phyloP scores from a whole-genome alignment of 1,139 yeast genomes.

The Arxiozyma slooffiae region DNA sequence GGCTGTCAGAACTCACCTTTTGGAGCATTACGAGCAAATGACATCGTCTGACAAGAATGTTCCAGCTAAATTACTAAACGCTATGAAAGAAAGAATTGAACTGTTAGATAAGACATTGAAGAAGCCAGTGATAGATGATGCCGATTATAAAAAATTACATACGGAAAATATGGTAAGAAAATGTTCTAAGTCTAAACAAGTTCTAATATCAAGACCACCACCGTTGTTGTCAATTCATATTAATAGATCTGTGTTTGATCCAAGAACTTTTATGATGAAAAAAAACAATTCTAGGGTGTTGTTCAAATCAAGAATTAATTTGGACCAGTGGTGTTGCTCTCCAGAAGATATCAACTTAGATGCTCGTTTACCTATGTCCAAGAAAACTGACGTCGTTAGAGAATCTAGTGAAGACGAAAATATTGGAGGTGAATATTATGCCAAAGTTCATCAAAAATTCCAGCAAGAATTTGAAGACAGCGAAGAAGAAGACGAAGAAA shows the following conservation, averaged over 20 bases:
- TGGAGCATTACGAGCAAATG: constrained; percentile 34
- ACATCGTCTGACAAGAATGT: constrained; percentile 22
- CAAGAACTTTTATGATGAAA: constrained; percentile 68
- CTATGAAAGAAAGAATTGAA: constrained; percentile 43
- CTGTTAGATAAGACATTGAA: constrained; percentile 49
- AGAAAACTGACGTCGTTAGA: constrained; percentile 35
- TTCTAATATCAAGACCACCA: constrained; percentile 71
- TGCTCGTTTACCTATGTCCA: constrained; percentile 66
- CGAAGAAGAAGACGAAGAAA: constrained; percentile 26
- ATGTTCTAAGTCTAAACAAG: constrained; percentile 75
- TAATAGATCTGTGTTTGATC: constrained; percentile 86
- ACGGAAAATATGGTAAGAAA: constrained; percentile 68
- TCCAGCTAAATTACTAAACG: constrained; percentile 35
- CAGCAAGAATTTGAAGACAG: constrained; percentile 29
- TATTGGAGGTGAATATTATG: constrained; percentile 26
- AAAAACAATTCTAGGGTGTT: constrained; percentile 77
- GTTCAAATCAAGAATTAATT: constrained; percentile 58
- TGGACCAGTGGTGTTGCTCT: constrained; percentile 57
- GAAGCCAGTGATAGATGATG: constrained; percentile 68
- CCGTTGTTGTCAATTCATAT: constrained; percentile 76
- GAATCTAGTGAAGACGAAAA: constrained; percentile 30
- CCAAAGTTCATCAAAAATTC: constrained; percentile 24
- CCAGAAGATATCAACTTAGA: constrained; percentile 59
- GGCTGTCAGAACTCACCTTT: constrained; percentile 48
- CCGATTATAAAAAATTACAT: constrained; percentile 61